phyloP scores from a whole-genome alignment of 352 stramenopile species.

The Globisporangium abappressorium region DNA sequence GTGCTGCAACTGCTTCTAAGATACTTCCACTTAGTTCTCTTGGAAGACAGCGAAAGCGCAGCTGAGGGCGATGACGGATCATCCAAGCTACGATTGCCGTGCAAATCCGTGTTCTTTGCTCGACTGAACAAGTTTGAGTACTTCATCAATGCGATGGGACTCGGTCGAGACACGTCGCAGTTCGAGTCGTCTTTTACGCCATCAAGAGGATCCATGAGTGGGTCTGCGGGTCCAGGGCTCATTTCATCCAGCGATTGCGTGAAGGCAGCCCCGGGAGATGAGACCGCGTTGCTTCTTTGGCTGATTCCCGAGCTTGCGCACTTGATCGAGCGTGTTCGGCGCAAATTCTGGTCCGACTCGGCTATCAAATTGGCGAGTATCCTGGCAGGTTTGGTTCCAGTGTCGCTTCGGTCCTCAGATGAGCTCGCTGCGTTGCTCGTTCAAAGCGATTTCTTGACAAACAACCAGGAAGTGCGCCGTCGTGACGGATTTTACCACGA shows the following conservation, averaged over 20 bases:
- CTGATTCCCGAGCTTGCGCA: conserved; percentile 67
- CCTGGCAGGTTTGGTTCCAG: conserved; percentile 53
- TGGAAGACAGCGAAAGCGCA: conserved; percentile 41
- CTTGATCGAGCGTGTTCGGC: conserved; percentile 62
- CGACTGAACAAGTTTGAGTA: conserved; percentile 85
- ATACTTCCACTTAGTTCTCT: conserved; percentile 68
- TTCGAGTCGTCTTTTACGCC: conserved; percentile 76
- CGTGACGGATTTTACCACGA: conserved; percentile 84
- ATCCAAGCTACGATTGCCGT: conserved; percentile 38
- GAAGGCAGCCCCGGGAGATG: conserved; percentile 63
- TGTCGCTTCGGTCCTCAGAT: conserved; percentile 66
- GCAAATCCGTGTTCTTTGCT: conserved; percentile 65
- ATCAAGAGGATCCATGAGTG: conserved; percentile 28
- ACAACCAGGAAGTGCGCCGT: conserved; percentile 73
- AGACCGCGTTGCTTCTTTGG: conserved; percentile 77
- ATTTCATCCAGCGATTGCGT: conserved; percentile 56
- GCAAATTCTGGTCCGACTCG: conserved; percentile 69
- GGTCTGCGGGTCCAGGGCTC: conserved; percentile 23
- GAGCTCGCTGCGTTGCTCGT: conserved; percentile 53
- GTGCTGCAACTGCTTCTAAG: conserved; percentile 73
- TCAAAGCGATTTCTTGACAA: conserved; percentile 57
- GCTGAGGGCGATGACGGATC: conserved; percentile 21
- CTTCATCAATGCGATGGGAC: conserved; percentile 77
- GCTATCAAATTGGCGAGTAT: conserved; percentile 67
- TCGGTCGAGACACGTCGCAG: conserved; percentile 66